Evolutionary conservation across 305 asterid species (phyloP).

Genomic region (Solanum hybrid): DNA sequence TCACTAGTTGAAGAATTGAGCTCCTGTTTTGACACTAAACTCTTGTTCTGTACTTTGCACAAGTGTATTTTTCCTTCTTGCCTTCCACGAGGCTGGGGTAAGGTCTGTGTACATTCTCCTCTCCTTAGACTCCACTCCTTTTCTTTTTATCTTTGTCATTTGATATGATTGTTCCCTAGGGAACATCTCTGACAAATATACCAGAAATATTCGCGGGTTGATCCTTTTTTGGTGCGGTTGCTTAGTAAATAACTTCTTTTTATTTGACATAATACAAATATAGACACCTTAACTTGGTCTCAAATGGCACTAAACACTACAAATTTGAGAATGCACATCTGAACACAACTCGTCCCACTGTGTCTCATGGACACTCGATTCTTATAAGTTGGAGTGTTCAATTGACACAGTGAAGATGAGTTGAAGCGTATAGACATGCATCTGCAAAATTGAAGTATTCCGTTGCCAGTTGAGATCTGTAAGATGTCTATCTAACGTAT

Average conservation of each 20-base stretch:
- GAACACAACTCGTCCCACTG: neutral
- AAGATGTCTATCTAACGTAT: neutral
- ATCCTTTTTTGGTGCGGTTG: neutral
- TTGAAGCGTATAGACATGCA: neutral
- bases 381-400: neutral
- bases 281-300: neutral
- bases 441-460: neutral
- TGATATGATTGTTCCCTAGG: neutral
- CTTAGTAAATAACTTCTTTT: neutral
- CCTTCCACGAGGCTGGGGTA: neutral
- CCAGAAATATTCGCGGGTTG: neutral
- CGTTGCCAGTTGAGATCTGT: neutral
- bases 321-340: neutral
- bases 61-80: neutral
- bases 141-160: neutral
- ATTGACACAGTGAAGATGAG: neutral
- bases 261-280: neutral
- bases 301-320: neutral
- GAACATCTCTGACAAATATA: neutral
- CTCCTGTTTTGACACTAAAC: neutral
- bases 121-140: neutral
- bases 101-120: neutral
- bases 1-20: neutral
- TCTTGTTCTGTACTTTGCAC: neutral
- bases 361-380: neutral